A percentile compares a stretch with the other conserved stretches of the same genome.
Conservation (phyloP, 2,329 filamentous ascomycete genomes). For the Eutypella sp. region DNA sequence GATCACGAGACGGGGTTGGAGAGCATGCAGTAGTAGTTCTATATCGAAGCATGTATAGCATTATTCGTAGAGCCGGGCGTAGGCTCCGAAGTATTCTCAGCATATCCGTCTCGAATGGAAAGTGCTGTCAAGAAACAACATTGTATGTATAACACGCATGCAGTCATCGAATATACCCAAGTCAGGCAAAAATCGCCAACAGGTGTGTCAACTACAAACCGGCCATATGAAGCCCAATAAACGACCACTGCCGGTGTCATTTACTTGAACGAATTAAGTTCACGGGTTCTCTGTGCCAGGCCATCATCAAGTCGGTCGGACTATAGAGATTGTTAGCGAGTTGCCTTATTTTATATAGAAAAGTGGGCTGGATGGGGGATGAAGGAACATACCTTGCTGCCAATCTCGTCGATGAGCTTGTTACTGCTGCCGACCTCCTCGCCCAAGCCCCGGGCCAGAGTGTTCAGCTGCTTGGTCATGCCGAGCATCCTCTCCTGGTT, state of each 20-base stretch:
- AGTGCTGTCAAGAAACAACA: no score
- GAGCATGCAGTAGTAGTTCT: no score
- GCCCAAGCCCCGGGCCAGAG: slow-evolving; percentile 68
- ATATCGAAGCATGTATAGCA: no score
- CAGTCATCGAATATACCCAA: no score
- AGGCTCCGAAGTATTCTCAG: no score
- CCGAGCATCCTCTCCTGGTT: slow-evolving; percentile 63
- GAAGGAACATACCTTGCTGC: slow-evolving; percentile 59
- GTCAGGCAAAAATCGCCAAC: no score
- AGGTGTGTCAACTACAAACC: no score
- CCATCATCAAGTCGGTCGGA: slow-evolving; percentile 75
- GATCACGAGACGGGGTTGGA: no score
- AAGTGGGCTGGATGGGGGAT: slow-evolving; percentile 23
- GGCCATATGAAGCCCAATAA: background rate
- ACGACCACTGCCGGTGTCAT: background rate
- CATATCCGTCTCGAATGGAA: no score
- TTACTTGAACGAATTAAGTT: background rate
- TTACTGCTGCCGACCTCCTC: slow-evolving; percentile 75
- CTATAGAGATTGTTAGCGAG: slow-evolving; percentile 40
- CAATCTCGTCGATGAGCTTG: slow-evolving; percentile 68
- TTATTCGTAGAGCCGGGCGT: no score
- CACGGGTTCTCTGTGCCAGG: background rate
- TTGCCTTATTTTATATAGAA: background rate
- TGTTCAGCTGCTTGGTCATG: slow-evolving; percentile 67
- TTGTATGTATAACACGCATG: no score